phyloP scores from a whole-genome alignment of 2,329 filamentous ascomycete species.

The Westerdykella ornata region DNA sequence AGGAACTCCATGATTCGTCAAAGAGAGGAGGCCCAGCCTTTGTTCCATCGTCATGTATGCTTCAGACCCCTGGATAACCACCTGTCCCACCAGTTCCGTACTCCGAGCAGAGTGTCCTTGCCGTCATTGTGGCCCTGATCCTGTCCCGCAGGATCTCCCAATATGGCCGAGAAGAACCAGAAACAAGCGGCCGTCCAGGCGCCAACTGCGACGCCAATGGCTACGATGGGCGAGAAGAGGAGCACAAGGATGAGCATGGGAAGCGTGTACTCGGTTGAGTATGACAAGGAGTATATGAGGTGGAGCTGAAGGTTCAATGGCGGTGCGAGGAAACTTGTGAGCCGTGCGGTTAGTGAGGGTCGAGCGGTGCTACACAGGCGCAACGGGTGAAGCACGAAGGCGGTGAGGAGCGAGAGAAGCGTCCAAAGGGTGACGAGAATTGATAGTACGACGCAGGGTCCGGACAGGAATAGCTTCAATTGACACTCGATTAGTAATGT shows the following conservation, averaged over 20 bases:
- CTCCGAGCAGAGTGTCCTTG: slow-evolving; percentile 51
- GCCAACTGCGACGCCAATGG: slow-evolving; percentile 50
- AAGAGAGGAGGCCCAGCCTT: too few relatives aligned
- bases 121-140: slow-evolving; percentile 54
- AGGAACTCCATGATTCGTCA: too few relatives aligned
- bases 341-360: slow-evolving; percentile 44
- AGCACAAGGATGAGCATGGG: slow-evolving; percentile 48
- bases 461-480: slow-evolving; percentile 48
- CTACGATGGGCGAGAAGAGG: slow-evolving; percentile 51
- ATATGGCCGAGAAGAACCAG: slow-evolving; percentile 55
- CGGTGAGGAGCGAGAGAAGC: slow-evolving; percentile 42
- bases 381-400: slow-evolving; percentile 46
- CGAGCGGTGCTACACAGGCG: slow-evolving; percentile 46
- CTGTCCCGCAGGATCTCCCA: slow-evolving; percentile 56
- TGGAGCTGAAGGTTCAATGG: slow-evolving; percentile 48
- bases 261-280: slow-evolving; percentile 34
- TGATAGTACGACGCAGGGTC: slow-evolving; percentile 50
- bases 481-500: slow-evolving; percentile 9
- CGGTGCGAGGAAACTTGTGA: slow-evolving; percentile 49
- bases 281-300: slow-evolving; percentile 41
- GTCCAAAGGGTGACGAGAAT: slow-evolving; percentile 51
- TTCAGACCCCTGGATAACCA: slow-evolving; percentile 45
- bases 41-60: background rate
- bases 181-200: slow-evolving; percentile 56
- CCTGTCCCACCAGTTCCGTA: slow-evolving; percentile 55